Evolutionary conservation across 2,329 filamentous ascomycete species (phyloP).

Genomic region (Shiraia bambusicola): DNA sequence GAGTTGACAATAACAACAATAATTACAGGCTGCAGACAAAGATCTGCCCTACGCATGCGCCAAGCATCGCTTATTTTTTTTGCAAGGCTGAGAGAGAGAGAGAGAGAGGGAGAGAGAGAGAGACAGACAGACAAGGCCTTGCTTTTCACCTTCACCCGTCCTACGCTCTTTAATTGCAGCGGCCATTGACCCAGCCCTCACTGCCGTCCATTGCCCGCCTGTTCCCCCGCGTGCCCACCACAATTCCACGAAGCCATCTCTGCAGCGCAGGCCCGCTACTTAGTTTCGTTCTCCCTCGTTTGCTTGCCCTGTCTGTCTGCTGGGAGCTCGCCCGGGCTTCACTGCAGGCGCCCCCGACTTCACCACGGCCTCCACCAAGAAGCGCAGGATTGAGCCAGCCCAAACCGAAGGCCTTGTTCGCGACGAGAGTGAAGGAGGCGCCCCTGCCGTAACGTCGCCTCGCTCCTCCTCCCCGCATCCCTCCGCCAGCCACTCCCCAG

Average conservation of each 20-base stretch:
- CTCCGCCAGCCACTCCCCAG: constrained; percentile 18
- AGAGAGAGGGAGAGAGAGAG: constrained; percentile 16
- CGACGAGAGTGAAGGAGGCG: constrained; percentile 5
- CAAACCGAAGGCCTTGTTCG: constrained; percentile 23
- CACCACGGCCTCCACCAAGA: constrained; percentile 49
- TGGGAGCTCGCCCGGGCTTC: constrained; percentile 44
- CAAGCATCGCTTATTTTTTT: constrained; percentile 23
- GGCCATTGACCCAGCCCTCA: constrained; percentile 20
- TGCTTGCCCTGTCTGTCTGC: constrained; percentile 26
- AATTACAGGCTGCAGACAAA: no score
- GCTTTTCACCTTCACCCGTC: constrained; percentile 22
- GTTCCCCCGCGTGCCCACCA: constrained; percentile 7
- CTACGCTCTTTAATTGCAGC: constrained; percentile 21
- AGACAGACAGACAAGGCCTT: constrained; percentile 11
- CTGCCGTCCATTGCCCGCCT: constrained; percentile 18
- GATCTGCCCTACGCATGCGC: constrained; percentile 2
- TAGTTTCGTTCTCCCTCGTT: constrained; percentile 5
- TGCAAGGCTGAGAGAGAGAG: constrained; percentile 16
- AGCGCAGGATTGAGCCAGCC: constrained; percentile 47
- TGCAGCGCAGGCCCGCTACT: constrained; percentile 6
- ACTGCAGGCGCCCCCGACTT: constrained; percentile 40
- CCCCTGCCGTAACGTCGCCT: constrained; percentile 28
- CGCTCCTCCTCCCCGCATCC: constrained; percentile 44
- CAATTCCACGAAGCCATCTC: neutral
- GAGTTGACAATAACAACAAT: no score